Evolutionary conservation across 1,284 basidiomycete genomes (phyloP).

Genomic region (Ceratobasidium sp.): DNA sequence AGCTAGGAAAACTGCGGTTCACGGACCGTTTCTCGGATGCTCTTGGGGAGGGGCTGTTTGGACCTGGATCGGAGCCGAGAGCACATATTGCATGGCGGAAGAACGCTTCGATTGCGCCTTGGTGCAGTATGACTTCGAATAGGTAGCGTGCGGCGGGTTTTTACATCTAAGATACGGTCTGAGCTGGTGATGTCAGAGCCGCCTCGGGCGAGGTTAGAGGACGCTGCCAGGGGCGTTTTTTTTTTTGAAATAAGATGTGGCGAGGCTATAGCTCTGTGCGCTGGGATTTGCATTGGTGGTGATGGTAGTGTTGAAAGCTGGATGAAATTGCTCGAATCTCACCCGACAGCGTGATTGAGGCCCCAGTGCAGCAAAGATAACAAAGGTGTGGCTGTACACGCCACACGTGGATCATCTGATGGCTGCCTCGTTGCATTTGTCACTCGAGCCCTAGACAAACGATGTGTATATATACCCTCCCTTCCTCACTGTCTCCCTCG

Average conservation of each 20-base stretch:
- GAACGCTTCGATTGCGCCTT: slow-evolving; percentile 78
- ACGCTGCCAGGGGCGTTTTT: slow-evolving; percentile 78
- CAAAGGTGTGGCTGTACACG: too few species aligned
- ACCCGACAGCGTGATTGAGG: slow-evolving; percentile 15
- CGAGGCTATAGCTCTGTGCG: slow-evolving; percentile 77
- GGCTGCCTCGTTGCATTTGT: too few species aligned
- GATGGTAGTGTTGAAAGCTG: not conserved
- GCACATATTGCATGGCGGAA: slow-evolving; percentile 73
- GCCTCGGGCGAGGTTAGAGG: slow-evolving; percentile 73
- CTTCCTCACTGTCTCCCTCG: too few species aligned
- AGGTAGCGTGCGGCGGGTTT: slow-evolving; percentile 72
- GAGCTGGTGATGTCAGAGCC: slow-evolving; percentile 74
- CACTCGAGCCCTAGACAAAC: too few species aligned
- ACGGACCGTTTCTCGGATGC: slow-evolving; percentile 35
- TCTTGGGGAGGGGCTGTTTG: slow-evolving; percentile 34
- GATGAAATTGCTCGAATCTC: slow-evolving; percentile 36
- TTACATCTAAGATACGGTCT: slow-evolving; percentile 70
- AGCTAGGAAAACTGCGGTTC: slow-evolving; percentile 26
- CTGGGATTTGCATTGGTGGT: slow-evolving; percentile 23
- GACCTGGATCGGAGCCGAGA: slow-evolving; percentile 56
- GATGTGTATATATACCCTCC: too few species aligned
- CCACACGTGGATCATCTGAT: too few species aligned
- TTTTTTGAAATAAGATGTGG: slow-evolving; percentile 71
- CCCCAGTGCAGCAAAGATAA: too few species aligned
- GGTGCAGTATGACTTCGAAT: slow-evolving; percentile 80